Percentiles rank a stretch among this genome's conserved stretches.
Conservation (phyloP, 768 basidiomycete species). For the Lentinula sp. region DNA sequence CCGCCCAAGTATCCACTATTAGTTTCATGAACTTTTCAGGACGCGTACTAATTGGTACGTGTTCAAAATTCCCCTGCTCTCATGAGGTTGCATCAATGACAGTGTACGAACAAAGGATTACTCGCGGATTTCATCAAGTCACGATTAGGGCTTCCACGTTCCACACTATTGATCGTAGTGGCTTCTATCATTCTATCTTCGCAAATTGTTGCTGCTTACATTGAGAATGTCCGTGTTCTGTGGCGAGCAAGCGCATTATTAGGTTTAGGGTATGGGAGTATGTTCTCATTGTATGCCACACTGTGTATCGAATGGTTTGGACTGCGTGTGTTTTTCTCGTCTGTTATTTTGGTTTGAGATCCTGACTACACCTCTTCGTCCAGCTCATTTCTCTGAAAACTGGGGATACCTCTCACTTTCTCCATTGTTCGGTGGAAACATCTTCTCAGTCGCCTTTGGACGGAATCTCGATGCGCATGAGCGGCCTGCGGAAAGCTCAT, state of each 20-base stretch:
- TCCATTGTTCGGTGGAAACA: conserved; percentile 73
- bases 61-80: not conserved
- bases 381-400: conserved; percentile 77
- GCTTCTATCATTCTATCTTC: conserved; percentile 65
- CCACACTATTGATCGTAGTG: conserved; percentile 65
- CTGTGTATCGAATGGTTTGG: conserved; percentile 88
- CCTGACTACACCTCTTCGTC: not conserved
- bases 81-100: not conserved
- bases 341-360: not conserved
- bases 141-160: conserved; percentile 53
- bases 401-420: conserved; percentile 76
- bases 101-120: conserved; percentile 38
- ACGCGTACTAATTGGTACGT: conserved; percentile 66
- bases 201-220: conserved; percentile 52
- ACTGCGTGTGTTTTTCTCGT: conserved; percentile 46
- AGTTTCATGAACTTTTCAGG: conserved; percentile 80
- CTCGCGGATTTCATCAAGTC: conserved; percentile 60
- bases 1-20: conserved; percentile 77
- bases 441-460: conserved; percentile 46
- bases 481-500: conserved; percentile 5
- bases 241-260: conserved; percentile 57
- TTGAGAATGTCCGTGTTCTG: conserved; percentile 53
- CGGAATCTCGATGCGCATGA: conserved; percentile 73
- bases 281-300: conserved; percentile 70
- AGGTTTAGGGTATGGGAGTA: conserved; percentile 67